Conservation (phyloP, 2,329 filamentous ascomycete genomes). For the Pleurostoma richardsiae region DNA sequence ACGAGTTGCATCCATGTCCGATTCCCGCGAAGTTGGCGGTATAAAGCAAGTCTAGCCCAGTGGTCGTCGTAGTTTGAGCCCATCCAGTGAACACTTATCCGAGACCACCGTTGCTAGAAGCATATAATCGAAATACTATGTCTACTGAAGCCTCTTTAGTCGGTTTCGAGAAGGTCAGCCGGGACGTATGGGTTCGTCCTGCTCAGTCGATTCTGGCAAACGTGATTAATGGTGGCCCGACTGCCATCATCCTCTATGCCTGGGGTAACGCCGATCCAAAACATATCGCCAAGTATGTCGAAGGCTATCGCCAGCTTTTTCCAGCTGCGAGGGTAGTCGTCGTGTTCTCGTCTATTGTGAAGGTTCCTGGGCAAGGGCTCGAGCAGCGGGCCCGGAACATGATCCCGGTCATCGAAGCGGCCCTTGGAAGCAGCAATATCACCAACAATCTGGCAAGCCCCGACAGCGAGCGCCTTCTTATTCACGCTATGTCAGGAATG, state of each 20-base stretch:
- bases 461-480: not conserved
- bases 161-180: not conserved
- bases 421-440: slow-evolving; percentile 13
- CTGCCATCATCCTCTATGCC: not conserved
- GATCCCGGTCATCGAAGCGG: not conserved
- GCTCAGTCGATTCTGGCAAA: not conserved
- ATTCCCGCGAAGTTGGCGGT: no score
- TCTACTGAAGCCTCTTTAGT: not conserved
- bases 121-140: not conserved
- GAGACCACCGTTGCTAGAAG: no score
- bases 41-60: no score
- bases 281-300: not conserved
- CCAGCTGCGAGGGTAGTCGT: not conserved
- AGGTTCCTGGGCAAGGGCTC: not conserved
- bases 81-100: no score
- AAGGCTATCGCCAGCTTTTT: not conserved
- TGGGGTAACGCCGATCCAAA: not conserved
- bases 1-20: no score
- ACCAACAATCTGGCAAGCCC: not conserved
- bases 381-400: not conserved
- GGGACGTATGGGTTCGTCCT: not conserved
- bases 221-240: slow-evolving; percentile 1
- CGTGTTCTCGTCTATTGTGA: not conserved
- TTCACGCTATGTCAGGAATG: not conserved
- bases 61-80: no score